Evolutionary conservation across 1,284 basidiomycete species (phyloP), one percentile per base, ranked within the genome.

Genomic region (Puccinia polysora): DNA sequence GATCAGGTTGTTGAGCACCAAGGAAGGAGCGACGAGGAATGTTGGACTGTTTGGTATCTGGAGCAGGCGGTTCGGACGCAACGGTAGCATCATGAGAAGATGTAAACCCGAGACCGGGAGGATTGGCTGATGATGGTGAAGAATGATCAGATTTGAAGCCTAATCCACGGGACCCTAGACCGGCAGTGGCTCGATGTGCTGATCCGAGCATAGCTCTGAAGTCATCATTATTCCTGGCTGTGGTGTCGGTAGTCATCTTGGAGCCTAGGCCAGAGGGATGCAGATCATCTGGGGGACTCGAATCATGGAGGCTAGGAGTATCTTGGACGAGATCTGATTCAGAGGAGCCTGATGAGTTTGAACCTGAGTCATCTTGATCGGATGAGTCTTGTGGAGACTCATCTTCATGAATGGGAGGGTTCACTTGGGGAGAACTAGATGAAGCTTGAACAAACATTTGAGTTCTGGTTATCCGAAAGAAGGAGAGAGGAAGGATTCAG

Each of bases 1-100:
- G 81, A 15, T 82, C 76, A 36, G 82, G 79, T 23, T 77, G 77
- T 25, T 75, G 59, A 73, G 69, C 69, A 32, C 84, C 84, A 73
- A 86, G 85, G 0, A 83, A 77, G 25, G 83, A 79, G 7, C 84
- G 84, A 0, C 84, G 73, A 4, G 76, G 73, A 2, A 77, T 53
- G 1, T 76, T 68, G 15, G 75, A 60, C 10, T 77, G 75, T 38
- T 40, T 30, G 4, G 55, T 52, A n/a, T 45, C 15, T 32, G 36
- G 43, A 34, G 60, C 45, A 10, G 38, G 75, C 69, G 58, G 71
- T 65, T 14, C 58, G 58, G 38, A 77, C 73, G 43, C 75, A 76
- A 20, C 76, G 45, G 8, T 75, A 75, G 20, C 74, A 52, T 45
- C 62, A 49, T 49, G 32, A 45, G 49, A n/a, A 32, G 45, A 30